phyloP scores from a whole-genome alignment of 2,329 filamentous ascomycete genomes.

The Aspergillus awamori region DNA sequence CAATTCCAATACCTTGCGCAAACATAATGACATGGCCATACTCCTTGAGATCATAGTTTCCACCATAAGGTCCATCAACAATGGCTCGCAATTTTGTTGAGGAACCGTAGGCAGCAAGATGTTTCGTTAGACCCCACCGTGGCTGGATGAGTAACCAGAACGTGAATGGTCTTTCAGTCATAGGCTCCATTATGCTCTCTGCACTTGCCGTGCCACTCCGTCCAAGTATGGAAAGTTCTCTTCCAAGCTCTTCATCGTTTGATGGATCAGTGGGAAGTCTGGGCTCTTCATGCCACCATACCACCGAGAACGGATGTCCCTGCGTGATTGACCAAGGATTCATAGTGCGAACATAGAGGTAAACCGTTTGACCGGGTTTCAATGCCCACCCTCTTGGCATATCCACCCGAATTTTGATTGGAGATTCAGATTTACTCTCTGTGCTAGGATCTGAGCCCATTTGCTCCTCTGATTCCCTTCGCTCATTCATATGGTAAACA shows the following conservation, averaged over 20 bases:
- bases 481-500: not conserved
- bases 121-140: not conserved
- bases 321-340: not conserved
- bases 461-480: not conserved
- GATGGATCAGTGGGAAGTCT: not conserved
- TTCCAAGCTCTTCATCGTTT: not conserved
- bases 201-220: not conserved
- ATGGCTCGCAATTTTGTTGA: not conserved
- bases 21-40: not conserved
- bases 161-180: not conserved
- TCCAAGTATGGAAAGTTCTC: not conserved
- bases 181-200: not conserved
- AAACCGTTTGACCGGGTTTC: not conserved
- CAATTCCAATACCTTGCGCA: not conserved
- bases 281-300: not conserved
- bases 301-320: not conserved
- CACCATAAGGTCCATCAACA: not conserved
- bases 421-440: not conserved
- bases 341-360: not conserved
- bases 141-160: not conserved
- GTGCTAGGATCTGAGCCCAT: not conserved
- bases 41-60: not conserved
- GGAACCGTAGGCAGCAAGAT: not conserved
- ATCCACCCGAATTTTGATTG: not conserved
- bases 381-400: not conserved